Percentiles rank a stretch among this genome's conserved stretches.
Evolutionary conservation across 345 rosid species (phyloP).

Genomic region (Populus alba): DNA sequence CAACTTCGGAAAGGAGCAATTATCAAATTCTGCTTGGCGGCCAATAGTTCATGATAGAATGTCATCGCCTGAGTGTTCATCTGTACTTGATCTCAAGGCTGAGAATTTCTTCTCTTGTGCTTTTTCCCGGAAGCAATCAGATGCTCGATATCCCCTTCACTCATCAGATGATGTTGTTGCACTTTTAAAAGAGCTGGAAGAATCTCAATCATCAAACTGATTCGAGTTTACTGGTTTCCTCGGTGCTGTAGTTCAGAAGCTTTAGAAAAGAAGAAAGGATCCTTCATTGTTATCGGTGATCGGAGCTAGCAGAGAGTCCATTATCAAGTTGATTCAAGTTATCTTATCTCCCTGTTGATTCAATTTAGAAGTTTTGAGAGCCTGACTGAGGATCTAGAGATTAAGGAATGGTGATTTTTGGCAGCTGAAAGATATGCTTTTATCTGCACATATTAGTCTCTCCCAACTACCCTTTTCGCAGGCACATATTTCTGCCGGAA

Average conservation of each 20-base stretch:
- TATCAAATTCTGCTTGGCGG: constrained; percentile 23
- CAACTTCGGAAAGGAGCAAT: constrained; percentile 33
- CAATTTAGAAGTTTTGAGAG: neutral
- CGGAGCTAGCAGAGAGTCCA: neutral
- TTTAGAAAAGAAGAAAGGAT: neutral
- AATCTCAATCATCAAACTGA: constrained; percentile 9
- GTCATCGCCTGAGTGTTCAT: constrained; percentile 42
- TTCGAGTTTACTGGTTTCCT: neutral
- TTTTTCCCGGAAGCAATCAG: constrained; percentile 48
- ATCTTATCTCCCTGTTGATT: neutral
- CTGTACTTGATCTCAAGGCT: constrained; percentile 51
- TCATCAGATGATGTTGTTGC: constrained; percentile 43
- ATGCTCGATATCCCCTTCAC: constrained; percentile 46
- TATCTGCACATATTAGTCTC: neutral
- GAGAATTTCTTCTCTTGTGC: constrained; percentile 60
- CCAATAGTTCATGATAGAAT: constrained; percentile 27
- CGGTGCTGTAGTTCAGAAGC: neutral
- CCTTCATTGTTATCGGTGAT: neutral
- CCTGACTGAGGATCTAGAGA: neutral
- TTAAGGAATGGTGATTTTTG: neutral
- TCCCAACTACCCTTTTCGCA: neutral
- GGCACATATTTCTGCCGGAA: neutral
- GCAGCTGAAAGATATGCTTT: neutral
- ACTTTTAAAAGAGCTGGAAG: constrained; percentile 38
- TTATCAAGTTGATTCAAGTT: neutral